phyloP scores from a whole-genome alignment of 2,329 filamentous ascomycete genomes.

The Microcera coccophila region DNA sequence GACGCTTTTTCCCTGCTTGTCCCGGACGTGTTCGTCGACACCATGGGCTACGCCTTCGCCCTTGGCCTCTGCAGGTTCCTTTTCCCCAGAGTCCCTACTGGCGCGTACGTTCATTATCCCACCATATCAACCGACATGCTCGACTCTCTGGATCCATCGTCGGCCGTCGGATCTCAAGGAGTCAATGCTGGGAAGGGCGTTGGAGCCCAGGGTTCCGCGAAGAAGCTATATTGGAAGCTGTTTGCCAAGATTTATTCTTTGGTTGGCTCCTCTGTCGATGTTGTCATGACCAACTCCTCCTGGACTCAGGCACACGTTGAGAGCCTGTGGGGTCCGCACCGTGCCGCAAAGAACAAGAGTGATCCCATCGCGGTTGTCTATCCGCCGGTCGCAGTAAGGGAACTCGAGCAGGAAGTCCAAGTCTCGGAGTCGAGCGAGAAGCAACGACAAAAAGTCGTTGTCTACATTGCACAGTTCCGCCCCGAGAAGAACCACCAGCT shows the following conservation, averaged over 20 bases:
- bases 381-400: constrained; percentile 85
- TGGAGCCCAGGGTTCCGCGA: constrained; percentile 65
- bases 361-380: constrained; percentile 73
- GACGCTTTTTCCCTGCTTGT: constrained; percentile 90
- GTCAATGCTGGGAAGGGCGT: constrained; percentile 79
- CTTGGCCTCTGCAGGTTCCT: constrained; percentile 78
- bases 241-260: constrained; percentile 81
- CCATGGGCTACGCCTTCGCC: constrained; percentile 95
- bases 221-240: constrained; percentile 78
- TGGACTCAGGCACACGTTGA: constrained; percentile 88
- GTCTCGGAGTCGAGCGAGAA: constrained; percentile 67
- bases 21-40: constrained; percentile 93
- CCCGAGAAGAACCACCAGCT: constrained; percentile 95
- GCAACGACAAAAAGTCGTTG: constrained; percentile 64
- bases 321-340: constrained; percentile 68
- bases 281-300: constrained; percentile 95
- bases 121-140: constrained; percentile 99
- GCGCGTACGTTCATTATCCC: constrained; percentile 94
- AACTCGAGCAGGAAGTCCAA: constrained; percentile 71
- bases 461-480: constrained; percentile 96
- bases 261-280: constrained; percentile 78
- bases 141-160: constrained; percentile 66
- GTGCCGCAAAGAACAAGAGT: constrained; percentile 41
- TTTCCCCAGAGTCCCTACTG: constrained; percentile 77
- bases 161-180: constrained; percentile 58